phyloP scores from a whole-genome alignment of 495 filamentous ascomycete genomes.

The Tuber magnatum region DNA sequence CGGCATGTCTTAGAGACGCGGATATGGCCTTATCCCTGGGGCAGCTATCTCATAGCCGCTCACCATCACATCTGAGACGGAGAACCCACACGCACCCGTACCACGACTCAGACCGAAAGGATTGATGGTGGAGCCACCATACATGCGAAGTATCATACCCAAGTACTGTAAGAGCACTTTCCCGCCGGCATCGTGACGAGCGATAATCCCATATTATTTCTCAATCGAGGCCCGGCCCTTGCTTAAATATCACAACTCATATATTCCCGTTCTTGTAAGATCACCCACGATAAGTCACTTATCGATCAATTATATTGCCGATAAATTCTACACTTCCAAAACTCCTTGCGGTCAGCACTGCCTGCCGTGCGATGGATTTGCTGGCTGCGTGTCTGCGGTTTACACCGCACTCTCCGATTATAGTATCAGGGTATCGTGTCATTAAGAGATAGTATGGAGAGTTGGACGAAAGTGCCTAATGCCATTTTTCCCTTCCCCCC shows the following conservation, averaged over 20 bases:
- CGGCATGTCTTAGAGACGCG: too few relatives aligned
- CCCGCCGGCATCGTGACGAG: neutral
- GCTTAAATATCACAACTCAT: neutral
- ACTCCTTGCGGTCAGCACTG: neutral
- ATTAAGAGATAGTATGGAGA: neutral
- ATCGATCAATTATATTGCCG: neutral
- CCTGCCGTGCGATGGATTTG: neutral
- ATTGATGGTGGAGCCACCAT: neutral
- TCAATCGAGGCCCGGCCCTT: neutral
- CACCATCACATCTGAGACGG: neutral
- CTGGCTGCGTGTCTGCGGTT: neutral
- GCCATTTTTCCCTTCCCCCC: neutral
- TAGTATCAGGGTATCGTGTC: neutral
- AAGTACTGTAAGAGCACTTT: neutral
- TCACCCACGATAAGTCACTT: neutral
- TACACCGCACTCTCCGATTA: neutral
- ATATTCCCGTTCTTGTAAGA: neutral
- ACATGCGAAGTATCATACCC: neutral
- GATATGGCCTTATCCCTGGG: neutral
- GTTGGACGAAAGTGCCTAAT: neutral
- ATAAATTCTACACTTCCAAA: neutral
- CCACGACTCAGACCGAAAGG: neutral
- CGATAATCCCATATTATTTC: neutral
- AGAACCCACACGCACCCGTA: neutral
- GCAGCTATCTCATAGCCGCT: neutral